Base-by-base conservation (phyloP, 768 basidiomycete genomes). In the Heimioporus sp. region DNA sequence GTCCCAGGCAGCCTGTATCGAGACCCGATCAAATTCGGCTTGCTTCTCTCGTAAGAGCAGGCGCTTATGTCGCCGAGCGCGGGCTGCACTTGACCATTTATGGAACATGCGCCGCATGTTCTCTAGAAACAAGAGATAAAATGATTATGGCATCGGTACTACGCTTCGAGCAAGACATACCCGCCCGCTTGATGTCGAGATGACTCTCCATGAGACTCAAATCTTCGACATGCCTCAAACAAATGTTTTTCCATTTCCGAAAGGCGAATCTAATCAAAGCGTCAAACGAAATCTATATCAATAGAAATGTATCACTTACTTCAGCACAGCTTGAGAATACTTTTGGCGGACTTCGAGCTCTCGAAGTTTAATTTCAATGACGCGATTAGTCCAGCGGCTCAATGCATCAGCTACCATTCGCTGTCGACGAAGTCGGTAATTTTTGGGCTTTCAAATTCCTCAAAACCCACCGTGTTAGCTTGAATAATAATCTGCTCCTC, bases 141-240 rank as follows among this genome's bases (percentile, higher is more conserved):
- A 40, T 53, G 57, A 32, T 52, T 12, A 19, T 28, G 37, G 52
- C 32, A 49, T 51, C 12, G 32, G 31, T 16, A 12, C 34, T 41
- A n/a, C 10, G 11, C 43, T 16, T 44, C 6, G 21, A 35, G 49
- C 41, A 52, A 35, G 31, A 53, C 69, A 35, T 60, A 83, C 91
- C 91, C 77, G 91, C 89, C 40, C 79, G 79, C 67, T 89, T 90
- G 41, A 93, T 83, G 54, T 87, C 79, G 51, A 85, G 80, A 66
- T 90, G 89, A 62, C 88, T 92, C 62, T 90, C 85, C 80, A 93
- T 82, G n/a, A 94, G 78, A 58, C 82, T 85, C 4, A 85, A 68
- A 56, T 86, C 82, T 64, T 91, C 87, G 2, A 78, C 77, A 62
- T 89, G 88, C 21, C 83, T 81, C 35, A 74, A 69, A 60, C 78